Percentiles rank a stretch among this genome's conserved stretches.
Conservation (phyloP, 257 asterid species). For the Scutellaria baicalensis region DNA sequence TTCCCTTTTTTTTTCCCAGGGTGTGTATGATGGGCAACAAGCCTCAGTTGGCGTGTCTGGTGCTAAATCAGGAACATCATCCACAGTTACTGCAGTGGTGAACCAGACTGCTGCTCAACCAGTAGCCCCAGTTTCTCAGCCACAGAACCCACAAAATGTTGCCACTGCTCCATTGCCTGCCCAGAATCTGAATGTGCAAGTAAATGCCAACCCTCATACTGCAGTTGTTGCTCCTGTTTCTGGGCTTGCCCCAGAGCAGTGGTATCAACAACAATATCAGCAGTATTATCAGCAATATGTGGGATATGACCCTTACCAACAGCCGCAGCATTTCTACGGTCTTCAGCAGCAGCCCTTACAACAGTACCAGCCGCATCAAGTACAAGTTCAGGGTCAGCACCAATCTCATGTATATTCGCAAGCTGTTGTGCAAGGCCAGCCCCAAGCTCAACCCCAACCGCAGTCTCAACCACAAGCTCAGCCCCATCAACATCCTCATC, state of each 20-base stretch:
- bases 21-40: conserved; percentile 61
- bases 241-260: conserved; percentile 57
- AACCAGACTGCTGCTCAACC: conserved; percentile 40
- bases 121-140: conserved; percentile 41
- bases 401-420: conserved; percentile 44
- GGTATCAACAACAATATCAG: conserved; percentile 87
- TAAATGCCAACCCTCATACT: conserved; percentile 41
- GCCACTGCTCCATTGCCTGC: conserved; percentile 41
- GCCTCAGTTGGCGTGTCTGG: conserved; percentile 31
- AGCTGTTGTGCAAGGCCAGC: conserved; percentile 5
- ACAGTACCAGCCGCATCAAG: conserved; percentile 55
- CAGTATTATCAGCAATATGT: conserved; percentile 81
- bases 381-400: conserved; percentile 42
- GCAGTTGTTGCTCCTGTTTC: conserved; percentile 34
- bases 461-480: conserved; percentile 24
- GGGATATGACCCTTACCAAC: conserved; percentile 73
- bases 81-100: conserved; percentile 29
- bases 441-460: conserved; percentile 27
- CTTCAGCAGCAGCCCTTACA: conserved; percentile 51
- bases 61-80: conserved; percentile 37
- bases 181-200: conserved; percentile 43
- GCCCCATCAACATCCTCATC: conserved; percentile 20
- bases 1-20: conserved; percentile 32
- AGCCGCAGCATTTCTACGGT: conserved; percentile 58
- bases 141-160: conserved; percentile 42